Base-by-base conservation (phyloP, 768 basidiomycete species). In the Serendipita sp. region DNA sequence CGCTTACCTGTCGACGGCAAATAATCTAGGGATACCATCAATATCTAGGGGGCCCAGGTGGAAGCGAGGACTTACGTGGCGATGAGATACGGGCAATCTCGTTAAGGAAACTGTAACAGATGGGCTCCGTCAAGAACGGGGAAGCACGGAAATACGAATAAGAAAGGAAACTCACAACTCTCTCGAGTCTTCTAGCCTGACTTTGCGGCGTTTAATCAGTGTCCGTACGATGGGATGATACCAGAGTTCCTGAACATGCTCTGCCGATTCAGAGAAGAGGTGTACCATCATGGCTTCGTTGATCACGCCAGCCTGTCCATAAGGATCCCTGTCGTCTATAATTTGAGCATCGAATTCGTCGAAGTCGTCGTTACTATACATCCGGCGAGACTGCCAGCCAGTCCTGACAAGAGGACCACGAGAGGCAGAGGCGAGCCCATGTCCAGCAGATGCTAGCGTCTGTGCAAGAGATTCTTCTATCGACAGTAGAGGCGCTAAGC, bases 181-280 rank as follows among this genome's bases (percentile, higher is more conserved):
- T 2, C 85, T 86, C 10, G 85, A 86, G 70, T 91, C 89, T 65
- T 89, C 85, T 3, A 91, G 76, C 64, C 80, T 78, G 67, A 90
- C 75, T 70, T 81, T 83, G 63, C 83, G 79, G 36, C 77, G 72
- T 54, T 80, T 75, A 58, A 88, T 46, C 30, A 89, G 75, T 65
- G 78, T 74, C 69, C 78, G 79, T 36, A 90, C 83, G 1, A 79
- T 78, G n/a, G 81, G 81, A 69, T 89, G 86, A 66, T 75, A 74
- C 89, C 89, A 91, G 3, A 91, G 78, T 41, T 78, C 75, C 47
- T 79, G 78, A 56, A 90, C 79, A 65, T 85, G 80, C 56, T 78
- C 74, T 68, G 77, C 76, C 13, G 67, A 68, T 60, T 60, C 56
- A 36, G 11, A 60, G 35, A 60, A 60, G 10, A 60, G 56, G 56